These are phyloP conservation scores for Melaleuca alternifolia DNA, from an alignment of 345 rosid species.

Conservation along the genomic window DNA sequence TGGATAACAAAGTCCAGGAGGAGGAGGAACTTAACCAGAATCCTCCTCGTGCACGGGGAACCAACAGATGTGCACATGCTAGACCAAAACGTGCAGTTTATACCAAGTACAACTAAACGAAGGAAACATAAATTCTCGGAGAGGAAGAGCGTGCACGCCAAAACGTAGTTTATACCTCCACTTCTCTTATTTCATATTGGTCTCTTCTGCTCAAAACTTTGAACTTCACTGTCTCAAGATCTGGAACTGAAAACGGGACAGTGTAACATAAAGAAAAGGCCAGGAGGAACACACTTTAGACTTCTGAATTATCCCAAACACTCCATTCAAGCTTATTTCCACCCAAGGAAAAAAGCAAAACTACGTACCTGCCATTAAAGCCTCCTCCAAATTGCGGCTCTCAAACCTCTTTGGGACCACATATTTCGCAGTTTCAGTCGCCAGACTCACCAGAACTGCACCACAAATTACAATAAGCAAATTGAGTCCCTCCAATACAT, in stretches of 20 bases:
- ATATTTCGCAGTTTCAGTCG: conserved; percentile 57
- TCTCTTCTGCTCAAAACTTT: conserved; percentile 46
- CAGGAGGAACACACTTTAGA: neutral
- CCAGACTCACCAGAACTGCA: conserved; percentile 65
- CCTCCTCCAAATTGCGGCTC: conserved; percentile 69
- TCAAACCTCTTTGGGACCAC: conserved; percentile 69
- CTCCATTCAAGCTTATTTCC: neutral
- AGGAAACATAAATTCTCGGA: neutral
- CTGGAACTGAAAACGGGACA: conserved; percentile 41
- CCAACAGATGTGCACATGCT: neutral
- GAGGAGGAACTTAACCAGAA: neutral
- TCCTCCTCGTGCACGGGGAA: neutral
- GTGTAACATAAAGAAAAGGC: neutral
- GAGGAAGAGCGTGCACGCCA: neutral
- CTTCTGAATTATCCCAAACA: neutral
- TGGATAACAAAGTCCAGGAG: neutral
- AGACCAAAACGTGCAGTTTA: neutral
- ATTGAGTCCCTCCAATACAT: neutral
- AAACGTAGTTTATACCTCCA: conserved; percentile 45
- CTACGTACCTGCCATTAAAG: conserved; percentile 63
- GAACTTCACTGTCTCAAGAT: conserved; percentile 68
- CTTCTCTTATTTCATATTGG: conserved; percentile 71
- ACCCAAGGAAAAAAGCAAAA: neutral
- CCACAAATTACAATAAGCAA: neutral
- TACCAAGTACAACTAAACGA: neutral